Conservation (phyloP, 139 green algal species). For the Chlorella sorokiniana region DNA sequence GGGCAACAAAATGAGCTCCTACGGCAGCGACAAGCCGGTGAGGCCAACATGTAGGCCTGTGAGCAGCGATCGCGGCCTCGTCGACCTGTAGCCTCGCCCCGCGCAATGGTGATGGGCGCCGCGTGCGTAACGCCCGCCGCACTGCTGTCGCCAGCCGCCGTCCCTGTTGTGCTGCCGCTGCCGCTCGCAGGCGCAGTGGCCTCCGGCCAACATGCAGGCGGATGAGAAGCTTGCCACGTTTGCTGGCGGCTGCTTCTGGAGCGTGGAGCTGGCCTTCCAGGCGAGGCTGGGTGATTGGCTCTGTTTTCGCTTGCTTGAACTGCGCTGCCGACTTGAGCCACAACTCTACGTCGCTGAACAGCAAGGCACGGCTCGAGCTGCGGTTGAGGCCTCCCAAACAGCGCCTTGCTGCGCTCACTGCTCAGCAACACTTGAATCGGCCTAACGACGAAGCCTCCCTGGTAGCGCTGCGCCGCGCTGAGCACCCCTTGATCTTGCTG, state of each 20-base stretch:
- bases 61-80: not conserved
- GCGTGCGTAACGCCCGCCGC: too few relatives aligned
- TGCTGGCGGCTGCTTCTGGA: slow-evolving; percentile 64
- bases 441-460: too few relatives aligned
- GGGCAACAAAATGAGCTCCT: slow-evolving; percentile 1
- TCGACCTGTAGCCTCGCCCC: not conserved
- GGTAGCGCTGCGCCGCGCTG: too few relatives aligned
- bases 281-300: not conserved
- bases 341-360: not conserved
- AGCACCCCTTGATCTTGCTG: too few relatives aligned
- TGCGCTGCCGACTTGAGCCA: not conserved
- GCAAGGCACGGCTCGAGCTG: too few relatives aligned
- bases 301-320: not conserved
- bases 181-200: slow-evolving; percentile 19
- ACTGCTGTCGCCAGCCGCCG: not conserved
- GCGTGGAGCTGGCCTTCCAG: slow-evolving; percentile 57
- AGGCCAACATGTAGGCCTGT: not conserved
- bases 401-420: too few relatives aligned
- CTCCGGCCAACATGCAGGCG: not conserved
- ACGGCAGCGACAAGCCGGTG: slow-evolving; percentile 2
- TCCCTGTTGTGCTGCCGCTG: not conserved
- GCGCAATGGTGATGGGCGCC: not conserved
- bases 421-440: too few relatives aligned
- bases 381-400: too few relatives aligned
- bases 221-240: slow-evolving; percentile 46